phyloP scores from a whole-genome alignment of 352 stramenopile species.

The Globisporangium yorkense region DNA sequence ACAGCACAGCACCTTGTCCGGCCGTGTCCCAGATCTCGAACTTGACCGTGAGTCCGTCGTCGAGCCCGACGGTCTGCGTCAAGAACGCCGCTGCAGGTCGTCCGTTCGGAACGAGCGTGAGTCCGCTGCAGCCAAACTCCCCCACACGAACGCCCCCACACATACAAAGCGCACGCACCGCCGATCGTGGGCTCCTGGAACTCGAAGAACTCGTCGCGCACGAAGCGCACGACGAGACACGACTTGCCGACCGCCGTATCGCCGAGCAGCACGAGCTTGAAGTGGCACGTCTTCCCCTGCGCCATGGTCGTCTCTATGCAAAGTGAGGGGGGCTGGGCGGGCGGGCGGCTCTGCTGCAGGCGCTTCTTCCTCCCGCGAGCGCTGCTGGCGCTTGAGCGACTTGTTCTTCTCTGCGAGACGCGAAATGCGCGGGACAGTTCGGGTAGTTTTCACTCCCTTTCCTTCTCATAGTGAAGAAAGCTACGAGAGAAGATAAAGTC shows the following conservation, averaged over 20 bases:
- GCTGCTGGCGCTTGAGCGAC: too few relatives aligned
- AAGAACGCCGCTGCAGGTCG: conserved; percentile 89
- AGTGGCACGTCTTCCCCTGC: conserved; percentile 90
- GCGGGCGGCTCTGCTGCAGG: background rate
- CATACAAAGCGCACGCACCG: conserved; percentile 33
- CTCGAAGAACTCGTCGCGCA: conserved; percentile 99
- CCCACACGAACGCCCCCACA: background rate
- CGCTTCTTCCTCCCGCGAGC: background rate
- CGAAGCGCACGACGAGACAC: conserved; percentile 99
- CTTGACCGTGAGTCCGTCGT: conserved; percentile 97
- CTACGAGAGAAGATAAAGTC: too few relatives aligned
- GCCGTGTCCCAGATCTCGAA: conserved; percentile 99
- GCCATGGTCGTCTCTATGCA: conserved; percentile 42
- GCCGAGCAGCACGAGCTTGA: conserved; percentile 99
- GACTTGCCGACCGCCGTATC: conserved; percentile 99
- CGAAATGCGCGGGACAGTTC: too few relatives aligned
- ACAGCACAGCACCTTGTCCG: conserved; percentile 77
- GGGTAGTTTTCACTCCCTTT: too few relatives aligned
- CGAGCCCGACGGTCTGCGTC: conserved; percentile 97
- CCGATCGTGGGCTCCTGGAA: conserved; percentile 98
- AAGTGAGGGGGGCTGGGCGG: too few relatives aligned
- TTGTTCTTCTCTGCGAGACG: too few relatives aligned
- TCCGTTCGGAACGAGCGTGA: conserved; percentile 1
- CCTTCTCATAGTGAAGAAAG: too few relatives aligned
- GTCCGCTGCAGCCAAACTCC: background rate